A percentile compares a stretch with the other conserved stretches of the same genome.
These are phyloP conservation scores for Fomitopsis betulina DNA, from an alignment of 1,284 basidiomycete species.

Conservation along the genomic window DNA sequence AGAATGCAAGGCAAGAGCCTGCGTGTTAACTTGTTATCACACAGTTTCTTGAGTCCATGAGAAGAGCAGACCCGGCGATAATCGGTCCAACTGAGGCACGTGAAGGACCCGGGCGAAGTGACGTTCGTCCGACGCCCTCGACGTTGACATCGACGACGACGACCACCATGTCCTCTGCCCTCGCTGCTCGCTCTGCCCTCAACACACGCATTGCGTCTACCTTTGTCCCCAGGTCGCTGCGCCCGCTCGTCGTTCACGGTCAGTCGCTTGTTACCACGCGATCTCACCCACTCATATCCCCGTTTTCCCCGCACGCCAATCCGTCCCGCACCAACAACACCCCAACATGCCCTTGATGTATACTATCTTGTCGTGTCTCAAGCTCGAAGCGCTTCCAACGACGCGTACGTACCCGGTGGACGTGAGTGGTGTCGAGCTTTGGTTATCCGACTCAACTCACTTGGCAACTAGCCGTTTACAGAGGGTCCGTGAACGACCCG, in stretches of 20 bases:
- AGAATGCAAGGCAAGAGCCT: background rate
- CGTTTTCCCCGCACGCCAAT: background rate
- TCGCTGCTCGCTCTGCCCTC: slow-evolving; percentile 46
- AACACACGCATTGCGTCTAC: slow-evolving; percentile 37
- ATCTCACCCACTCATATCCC: slow-evolving; percentile 1
- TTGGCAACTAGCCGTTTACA: slow-evolving; percentile 68
- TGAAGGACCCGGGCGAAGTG: background rate
- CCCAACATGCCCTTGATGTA: background rate
- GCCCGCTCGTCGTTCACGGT: slow-evolving; percentile 28
- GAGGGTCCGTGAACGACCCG: slow-evolving; percentile 95
- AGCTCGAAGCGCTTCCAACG: slow-evolving; percentile 25
- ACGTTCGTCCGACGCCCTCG: background rate
- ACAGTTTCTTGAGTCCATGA: no score
- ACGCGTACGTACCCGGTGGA: slow-evolving; percentile 61
- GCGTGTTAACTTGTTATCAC: no score
- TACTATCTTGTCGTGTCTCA: background rate
- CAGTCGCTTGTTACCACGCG: slow-evolving; percentile 17
- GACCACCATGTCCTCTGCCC: slow-evolving; percentile 45
- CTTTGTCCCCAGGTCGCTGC: slow-evolving; percentile 36
- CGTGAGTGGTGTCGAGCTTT: slow-evolving; percentile 45
- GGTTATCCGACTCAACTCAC: background rate
- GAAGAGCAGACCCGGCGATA: slow-evolving; percentile 8
- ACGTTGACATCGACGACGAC: slow-evolving; percentile 12
- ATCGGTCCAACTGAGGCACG: slow-evolving; percentile 6
- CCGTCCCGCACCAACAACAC: background rate